A percentile compares a stretch with the other conserved stretches of the same genome.
Conservation (phyloP, 441 rosid genomes). For the Eutrema salsugineum region DNA sequence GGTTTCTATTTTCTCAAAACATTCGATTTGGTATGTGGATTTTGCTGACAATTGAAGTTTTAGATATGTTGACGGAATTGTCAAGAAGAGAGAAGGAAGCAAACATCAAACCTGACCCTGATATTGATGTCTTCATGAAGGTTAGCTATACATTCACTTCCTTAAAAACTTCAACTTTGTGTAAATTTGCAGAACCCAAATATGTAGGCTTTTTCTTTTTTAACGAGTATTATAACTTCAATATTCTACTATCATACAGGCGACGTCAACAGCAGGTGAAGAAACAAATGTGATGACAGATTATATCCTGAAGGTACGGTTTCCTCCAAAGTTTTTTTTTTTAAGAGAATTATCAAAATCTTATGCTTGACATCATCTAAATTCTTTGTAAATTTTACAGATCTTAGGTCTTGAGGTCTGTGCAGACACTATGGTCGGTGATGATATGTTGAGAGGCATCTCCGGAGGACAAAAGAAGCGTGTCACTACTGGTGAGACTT, state of each 20-base stretch:
- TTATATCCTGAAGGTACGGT: conserved; percentile 61
- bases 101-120: conserved; percentile 60
- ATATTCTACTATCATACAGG: conserved; percentile 39
- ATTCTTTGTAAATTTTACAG: conserved; percentile 30
- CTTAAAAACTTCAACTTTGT: neutral
- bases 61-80: conserved; percentile 58
- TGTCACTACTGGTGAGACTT: conserved; percentile 69
- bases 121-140: conserved; percentile 65
- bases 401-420: conserved; percentile 79
- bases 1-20: neutral
- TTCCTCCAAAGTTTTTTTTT: neutral
- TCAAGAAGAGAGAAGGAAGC: conserved; percentile 59
- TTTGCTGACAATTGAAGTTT: neutral
- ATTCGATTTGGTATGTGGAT: neutral
- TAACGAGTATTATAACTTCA: neutral
- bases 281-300: conserved; percentile 67
- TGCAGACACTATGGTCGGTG: conserved; percentile 78
- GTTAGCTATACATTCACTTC: conserved; percentile 28
- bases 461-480: conserved; percentile 94
- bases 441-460: conserved; percentile 85
- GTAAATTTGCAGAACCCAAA: neutral
- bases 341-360: neutral
- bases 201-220: no score
- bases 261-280: conserved; percentile 54
- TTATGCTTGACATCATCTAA: neutral